Evolutionary conservation across 1,284 basidiomycete genomes (phyloP).

Genomic region (Pseudozyma sp.): DNA sequence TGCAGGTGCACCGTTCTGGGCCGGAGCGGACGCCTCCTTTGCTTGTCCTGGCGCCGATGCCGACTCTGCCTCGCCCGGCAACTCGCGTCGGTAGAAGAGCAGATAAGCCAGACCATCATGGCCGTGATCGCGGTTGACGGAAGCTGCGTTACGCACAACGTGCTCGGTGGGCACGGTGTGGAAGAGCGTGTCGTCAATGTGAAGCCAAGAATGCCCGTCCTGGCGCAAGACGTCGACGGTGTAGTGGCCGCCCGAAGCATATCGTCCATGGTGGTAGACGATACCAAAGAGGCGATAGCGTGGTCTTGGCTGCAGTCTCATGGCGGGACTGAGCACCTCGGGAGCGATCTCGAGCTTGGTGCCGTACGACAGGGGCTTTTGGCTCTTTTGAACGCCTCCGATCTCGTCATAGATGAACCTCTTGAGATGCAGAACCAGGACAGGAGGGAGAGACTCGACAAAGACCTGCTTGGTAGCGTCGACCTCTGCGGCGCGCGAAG

Average conservation of each 20-base stretch:
- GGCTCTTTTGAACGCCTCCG: slow-evolving; percentile 84
- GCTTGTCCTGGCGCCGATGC: slow-evolving; percentile 2
- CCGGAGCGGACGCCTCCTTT: neutral
- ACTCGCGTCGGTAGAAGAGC: slow-evolving; percentile 78
- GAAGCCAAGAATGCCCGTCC: slow-evolving; percentile 80
- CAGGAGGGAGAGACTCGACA: slow-evolving; percentile 85
- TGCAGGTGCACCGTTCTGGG: neutral
- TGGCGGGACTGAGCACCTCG: slow-evolving; percentile 53
- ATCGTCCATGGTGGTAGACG: slow-evolving; percentile 91
- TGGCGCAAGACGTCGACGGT: slow-evolving; percentile 90
- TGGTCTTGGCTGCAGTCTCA: slow-evolving; percentile 70
- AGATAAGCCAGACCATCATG: slow-evolving; percentile 77
- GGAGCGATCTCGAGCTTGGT: slow-evolving; percentile 79
- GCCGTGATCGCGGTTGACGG: slow-evolving; percentile 60
- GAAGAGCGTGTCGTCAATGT: slow-evolving; percentile 85
- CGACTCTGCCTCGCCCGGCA: slow-evolving; percentile 22
- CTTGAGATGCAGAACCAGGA: slow-evolving; percentile 91
- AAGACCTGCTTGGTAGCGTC: slow-evolving; percentile 89
- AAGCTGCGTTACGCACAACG: slow-evolving; percentile 75
- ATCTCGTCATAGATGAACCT: slow-evolving; percentile 89
- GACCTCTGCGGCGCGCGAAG: slow-evolving; percentile 70
- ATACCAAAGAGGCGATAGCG: slow-evolving; percentile 89
- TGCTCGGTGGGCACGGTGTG: slow-evolving; percentile 79
- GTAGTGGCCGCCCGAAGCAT: slow-evolving; percentile 93
- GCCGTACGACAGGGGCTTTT: slow-evolving; percentile 83